Percentiles rank a stretch among this genome's conserved stretches.
These are phyloP conservation scores for Metschnikowia arizonensis DNA, from an alignment of 805 yeast species.

Conservation along the genomic window DNA sequence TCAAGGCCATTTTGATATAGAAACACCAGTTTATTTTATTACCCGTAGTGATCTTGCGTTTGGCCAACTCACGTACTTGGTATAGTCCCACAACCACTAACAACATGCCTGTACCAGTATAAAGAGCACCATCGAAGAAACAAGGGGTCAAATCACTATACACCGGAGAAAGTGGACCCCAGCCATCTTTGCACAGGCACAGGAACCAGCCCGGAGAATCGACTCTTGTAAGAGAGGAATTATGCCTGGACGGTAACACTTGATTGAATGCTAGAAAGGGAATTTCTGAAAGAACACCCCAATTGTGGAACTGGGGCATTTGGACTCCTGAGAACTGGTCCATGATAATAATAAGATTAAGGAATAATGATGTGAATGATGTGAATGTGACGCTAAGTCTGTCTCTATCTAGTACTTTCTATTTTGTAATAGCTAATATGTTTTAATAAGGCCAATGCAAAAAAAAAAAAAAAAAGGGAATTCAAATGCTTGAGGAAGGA, in stretches of 20 bases:
- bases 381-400: no score
- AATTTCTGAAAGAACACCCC: constrained; percentile 15
- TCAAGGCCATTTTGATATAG: constrained; percentile 39
- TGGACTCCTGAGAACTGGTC: constrained; percentile 18
- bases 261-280: constrained; percentile 11
- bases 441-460: no score
- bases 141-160: constrained; percentile 59
- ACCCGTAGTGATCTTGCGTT: constrained; percentile 26
- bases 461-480: no score
- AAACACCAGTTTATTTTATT: constrained; percentile 37
- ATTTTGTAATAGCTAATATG: no score
- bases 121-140: constrained; percentile 50
- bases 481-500: neutral
- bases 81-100: constrained; percentile 42
- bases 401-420: no score
- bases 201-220: constrained; percentile 21
- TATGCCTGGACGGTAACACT: neutral
- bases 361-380: no score
- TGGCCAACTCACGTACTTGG: constrained; percentile 33
- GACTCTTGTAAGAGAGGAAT: constrained; percentile 1
- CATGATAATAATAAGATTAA: constrained; percentile 8
- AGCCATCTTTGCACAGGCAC: constrained; percentile 43
- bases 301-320: constrained; percentile 11
- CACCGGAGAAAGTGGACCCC: constrained; percentile 35
- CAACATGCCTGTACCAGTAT: constrained; percentile 37